Evolutionary conservation across 306 rosid genomes (phyloP).

Genomic region (Ammopiptanthus mongolicus): DNA sequence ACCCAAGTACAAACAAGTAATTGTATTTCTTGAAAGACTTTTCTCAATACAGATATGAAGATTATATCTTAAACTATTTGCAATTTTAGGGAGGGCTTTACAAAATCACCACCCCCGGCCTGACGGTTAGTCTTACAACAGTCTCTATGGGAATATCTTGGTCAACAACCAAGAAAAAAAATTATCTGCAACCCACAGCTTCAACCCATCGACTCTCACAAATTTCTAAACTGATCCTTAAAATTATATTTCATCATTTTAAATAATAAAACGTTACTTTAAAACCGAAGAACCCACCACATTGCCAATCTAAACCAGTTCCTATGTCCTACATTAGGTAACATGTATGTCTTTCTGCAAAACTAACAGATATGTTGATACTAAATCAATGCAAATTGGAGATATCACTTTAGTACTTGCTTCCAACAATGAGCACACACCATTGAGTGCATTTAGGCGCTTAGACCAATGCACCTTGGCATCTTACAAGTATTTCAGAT

Average conservation of each 20-base stretch:
- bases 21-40: neutral
- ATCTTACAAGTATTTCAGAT: conserved; percentile 4
- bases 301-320: neutral
- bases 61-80: neutral
- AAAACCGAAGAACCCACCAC: neutral
- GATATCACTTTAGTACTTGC: conserved; percentile 3
- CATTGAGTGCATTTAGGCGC: neutral
- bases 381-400: neutral
- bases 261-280: neutral
- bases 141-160: neutral
- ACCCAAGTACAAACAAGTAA: neutral
- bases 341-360: neutral
- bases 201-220: neutral
- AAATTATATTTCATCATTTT: neutral
- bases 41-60: neutral
- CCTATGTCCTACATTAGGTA: neutral
- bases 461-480: neutral
- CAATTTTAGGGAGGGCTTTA: neutral
- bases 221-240: conserved; percentile 2
- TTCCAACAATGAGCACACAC: neutral
- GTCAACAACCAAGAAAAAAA: neutral
- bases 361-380: neutral
- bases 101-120: neutral
- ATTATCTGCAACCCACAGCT: neutral
- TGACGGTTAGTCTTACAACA: neutral